Evolutionary conservation across 2,329 filamentous ascomycete species (phyloP), one percentile per base, ranked within the genome.

Genomic region (Cladophialophora bantiana): DNA sequence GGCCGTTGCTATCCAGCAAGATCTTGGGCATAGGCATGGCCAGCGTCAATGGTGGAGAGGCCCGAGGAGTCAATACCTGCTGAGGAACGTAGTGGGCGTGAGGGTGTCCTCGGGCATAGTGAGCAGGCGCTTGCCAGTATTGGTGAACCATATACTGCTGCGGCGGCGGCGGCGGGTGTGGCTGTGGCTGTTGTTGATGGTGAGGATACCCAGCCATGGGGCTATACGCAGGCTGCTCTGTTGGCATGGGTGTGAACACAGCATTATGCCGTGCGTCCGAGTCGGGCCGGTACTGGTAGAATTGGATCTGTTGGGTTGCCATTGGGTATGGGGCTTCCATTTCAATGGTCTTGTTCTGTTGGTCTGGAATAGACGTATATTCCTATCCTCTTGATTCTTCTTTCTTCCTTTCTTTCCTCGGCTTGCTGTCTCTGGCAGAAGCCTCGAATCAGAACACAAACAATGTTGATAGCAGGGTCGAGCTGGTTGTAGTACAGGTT

Each of bases 251-350:
- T 71, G 89, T 86, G 83, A 93, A 94, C 80, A 92, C 89, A 62
- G 88, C 88, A 80, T 94, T 90, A 76, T 86, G 85, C 77, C 93
- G 90, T 70, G 88, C 83, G 78, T 87, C 89, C 71, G 89, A 85
- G 73, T 95, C 91, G 72, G 90, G 88, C 75, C 88, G 90, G 83
- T 94, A 96, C 85, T 94, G 95, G 86, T 91, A 94, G 84, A 93
- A 96, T 66, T 91, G 84, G 72, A 89, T 87, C 66, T 71, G 71
- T 63, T 68, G 69, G 34, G 68, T 64, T 53, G 69, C 70, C 71
- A 73, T 72, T 67, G 70, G 62, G 42, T 68, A 70, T 56, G 65
- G 66, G 18, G 55, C 61, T 62, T 70, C 68, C 68, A 70, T 70
- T 64, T 52, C 59, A 62, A 65, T 66, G 65, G 18, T 10, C 20